Percentiles rank a stretch among this genome's conserved stretches.
Conservation (phyloP, 192 early-diverging fungal genomes). For the Coemansia javaensis region DNA sequence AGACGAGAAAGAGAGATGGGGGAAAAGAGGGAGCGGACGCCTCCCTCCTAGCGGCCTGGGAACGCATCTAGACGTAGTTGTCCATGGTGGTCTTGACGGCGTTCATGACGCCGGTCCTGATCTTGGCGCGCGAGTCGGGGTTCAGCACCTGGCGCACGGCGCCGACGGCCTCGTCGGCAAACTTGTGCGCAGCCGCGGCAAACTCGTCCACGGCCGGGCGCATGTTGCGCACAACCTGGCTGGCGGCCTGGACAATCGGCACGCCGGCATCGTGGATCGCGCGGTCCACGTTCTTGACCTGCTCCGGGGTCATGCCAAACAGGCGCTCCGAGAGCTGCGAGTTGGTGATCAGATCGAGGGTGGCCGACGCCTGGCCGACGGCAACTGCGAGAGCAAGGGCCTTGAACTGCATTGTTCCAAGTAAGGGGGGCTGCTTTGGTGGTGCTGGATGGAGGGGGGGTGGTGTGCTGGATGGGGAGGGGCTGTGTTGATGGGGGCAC, state of each 20-base stretch:
- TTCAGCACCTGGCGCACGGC: conserved; percentile 43
- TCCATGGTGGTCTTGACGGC: conserved; percentile 53
- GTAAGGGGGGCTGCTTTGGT: no score
- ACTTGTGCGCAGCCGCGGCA: conserved; percentile 31
- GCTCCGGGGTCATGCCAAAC: conserved; percentile 43
- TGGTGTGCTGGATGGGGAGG: no score
- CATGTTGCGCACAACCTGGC: conserved; percentile 51
- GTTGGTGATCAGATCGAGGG: conserved; percentile 45
- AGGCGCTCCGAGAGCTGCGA: conserved; percentile 48
- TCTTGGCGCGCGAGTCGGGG: conserved; percentile 52
- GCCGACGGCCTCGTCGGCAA: conserved; percentile 33
- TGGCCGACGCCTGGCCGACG: conserved; percentile 49
- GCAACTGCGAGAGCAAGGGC: conserved; percentile 41
- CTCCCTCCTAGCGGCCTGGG: neutral
- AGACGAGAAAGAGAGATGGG: neutral
- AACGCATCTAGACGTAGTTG: conserved; percentile 34
- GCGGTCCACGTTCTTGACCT: conserved; percentile 51
- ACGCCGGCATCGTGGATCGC: conserved; percentile 46
- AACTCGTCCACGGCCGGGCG: conserved; percentile 42
- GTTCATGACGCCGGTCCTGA: conserved; percentile 50
- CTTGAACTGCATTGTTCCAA: conserved; percentile 41
- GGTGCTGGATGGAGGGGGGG: no score
- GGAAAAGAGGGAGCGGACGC: neutral
- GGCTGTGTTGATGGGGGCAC: no score
- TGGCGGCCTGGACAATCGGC: conserved; percentile 42